phyloP scores from a whole-genome alignment of 768 basidiomycete species.

The Antrodiella citrinella region DNA sequence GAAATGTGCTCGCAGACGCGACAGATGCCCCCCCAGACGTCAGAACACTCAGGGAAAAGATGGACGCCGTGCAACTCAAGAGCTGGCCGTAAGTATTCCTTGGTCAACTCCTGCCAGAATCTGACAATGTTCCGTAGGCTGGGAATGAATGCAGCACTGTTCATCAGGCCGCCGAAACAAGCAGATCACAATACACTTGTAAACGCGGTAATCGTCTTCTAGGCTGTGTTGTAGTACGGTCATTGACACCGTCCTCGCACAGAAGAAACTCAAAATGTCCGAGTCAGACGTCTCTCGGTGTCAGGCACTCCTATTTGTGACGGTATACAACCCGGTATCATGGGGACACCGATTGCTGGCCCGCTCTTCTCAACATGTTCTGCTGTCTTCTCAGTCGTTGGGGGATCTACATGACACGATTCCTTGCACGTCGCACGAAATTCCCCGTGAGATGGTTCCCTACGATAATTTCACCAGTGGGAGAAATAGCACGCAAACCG shows the following conservation, averaged over 20 bases:
- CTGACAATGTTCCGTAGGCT: slow-evolving; percentile 29
- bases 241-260: background rate
- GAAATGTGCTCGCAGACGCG: slow-evolving; percentile 27
- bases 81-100: slow-evolving; percentile 50
- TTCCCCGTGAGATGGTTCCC: slow-evolving; percentile 34
- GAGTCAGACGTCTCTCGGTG: slow-evolving; percentile 3
- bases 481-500: slow-evolving; percentile 18
- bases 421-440: slow-evolving; percentile 53
- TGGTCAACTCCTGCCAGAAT: background rate
- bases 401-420: slow-evolving; percentile 51
- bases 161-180: slow-evolving; percentile 56
- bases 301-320: slow-evolving; percentile 49
- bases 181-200: slow-evolving; percentile 57
- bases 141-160: slow-evolving; percentile 43
- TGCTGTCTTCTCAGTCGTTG: slow-evolving; percentile 67
- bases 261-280: slow-evolving; percentile 13
- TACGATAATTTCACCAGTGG: slow-evolving; percentile 25
- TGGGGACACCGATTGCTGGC: slow-evolving; percentile 55
- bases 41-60: slow-evolving; percentile 34
- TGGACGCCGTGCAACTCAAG: slow-evolving; percentile 45
- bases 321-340: slow-evolving; percentile 50
- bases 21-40: slow-evolving; percentile 39
- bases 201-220: slow-evolving; percentile 26
- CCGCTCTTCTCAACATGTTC: slow-evolving; percentile 59
- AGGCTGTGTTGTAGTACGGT: no score